Conservation (phyloP, 768 basidiomycete species). For the Wakefieldia striispora region DNA sequence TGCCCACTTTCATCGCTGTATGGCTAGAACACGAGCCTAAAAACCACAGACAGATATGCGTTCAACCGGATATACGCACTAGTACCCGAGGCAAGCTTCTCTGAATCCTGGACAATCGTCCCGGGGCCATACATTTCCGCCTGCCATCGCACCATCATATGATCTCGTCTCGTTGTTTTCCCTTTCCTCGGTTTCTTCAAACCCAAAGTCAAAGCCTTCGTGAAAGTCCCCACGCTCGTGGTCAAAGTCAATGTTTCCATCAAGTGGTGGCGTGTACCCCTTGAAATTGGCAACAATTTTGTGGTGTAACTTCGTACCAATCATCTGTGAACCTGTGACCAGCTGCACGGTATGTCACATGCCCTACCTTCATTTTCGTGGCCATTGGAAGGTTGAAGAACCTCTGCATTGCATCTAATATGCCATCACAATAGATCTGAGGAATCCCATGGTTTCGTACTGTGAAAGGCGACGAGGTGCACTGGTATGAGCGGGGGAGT, state of each 20-base stretch:
- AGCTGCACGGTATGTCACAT: no score
- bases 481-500: background rate
- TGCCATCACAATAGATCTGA: slow-evolving; percentile 42
- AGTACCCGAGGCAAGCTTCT: slow-evolving; percentile 57
- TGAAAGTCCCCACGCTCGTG: slow-evolving; percentile 81
- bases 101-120: slow-evolving; percentile 60
- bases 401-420: slow-evolving; percentile 47
- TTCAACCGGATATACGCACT: slow-evolving; percentile 42
- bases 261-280: slow-evolving; percentile 68
- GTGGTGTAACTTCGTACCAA: slow-evolving; percentile 56
- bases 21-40: slow-evolving; percentile 37
- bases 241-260: slow-evolving; percentile 68
- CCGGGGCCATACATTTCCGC: slow-evolving; percentile 77
- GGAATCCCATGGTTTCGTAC: slow-evolving; percentile 78
- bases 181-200: slow-evolving; percentile 47
- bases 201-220: slow-evolving; percentile 87
- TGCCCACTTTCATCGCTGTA: slow-evolving; percentile 51
- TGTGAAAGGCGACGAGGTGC: slow-evolving; percentile 25
- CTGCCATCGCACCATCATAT: slow-evolving; percentile 59
- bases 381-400: slow-evolving; percentile 69
- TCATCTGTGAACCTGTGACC: no score
- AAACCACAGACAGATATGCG: no score
- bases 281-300: slow-evolving; percentile 69
- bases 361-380: slow-evolving; percentile 60
- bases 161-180: slow-evolving; percentile 24